Evolutionary conservation across 163 green algal species (phyloP), one percentile per base, ranked within the genome.

Genomic region (Scenedesmus sp.): DNA sequence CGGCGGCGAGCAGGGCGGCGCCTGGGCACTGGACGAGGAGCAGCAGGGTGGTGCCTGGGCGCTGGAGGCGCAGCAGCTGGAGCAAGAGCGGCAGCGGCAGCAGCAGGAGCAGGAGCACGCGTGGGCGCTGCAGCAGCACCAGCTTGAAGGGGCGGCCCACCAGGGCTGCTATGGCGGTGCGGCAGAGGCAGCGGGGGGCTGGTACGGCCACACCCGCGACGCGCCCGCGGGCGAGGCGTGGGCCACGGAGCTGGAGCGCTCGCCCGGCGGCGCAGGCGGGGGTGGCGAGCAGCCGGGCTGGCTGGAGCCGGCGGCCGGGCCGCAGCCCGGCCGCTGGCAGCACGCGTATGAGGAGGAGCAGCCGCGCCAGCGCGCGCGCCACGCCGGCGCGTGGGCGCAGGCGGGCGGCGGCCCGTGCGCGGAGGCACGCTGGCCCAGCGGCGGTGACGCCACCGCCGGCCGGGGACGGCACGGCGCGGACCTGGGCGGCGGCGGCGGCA

Each of bases 41-140:
- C 22, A 60, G 26, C 64, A 62, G 24, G 31, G 9, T n/a, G 57
- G 1, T 47, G 57, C 31, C 14, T 10, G 13, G 9, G n/a, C 13
- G 53, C 53, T 33, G 53, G 22, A 31, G n/a, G 4, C 4, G 11
- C 47, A 62, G 65, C 65, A 63, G 28, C 29, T 15, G 65, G 29
- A 63, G 31, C 64, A 62, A 28, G 45, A 75, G 50, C 66, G 63
- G 48, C 64, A 74, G 64, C 44, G 2, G 31, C 33, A 50, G 58
- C 58, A 28, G 15, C 31, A 44, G 58, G 17, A 31, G 31, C 58
- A 42, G 58, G 29, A 66, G 58, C 58, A 66, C 14, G 9, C 14
- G n/a, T n/a, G n/a, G n/a, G n/a, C n/a, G n/a, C n/a, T n/a, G n/a
- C n/a, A n/a, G n/a, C n/a, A n/a, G n/a, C n/a, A n/a, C n/a, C n/a